Evolutionary conservation across 2,329 filamentous ascomycete species (phyloP), one percentile per base, ranked within the genome.

Genomic region (Penicillium sp.): DNA sequence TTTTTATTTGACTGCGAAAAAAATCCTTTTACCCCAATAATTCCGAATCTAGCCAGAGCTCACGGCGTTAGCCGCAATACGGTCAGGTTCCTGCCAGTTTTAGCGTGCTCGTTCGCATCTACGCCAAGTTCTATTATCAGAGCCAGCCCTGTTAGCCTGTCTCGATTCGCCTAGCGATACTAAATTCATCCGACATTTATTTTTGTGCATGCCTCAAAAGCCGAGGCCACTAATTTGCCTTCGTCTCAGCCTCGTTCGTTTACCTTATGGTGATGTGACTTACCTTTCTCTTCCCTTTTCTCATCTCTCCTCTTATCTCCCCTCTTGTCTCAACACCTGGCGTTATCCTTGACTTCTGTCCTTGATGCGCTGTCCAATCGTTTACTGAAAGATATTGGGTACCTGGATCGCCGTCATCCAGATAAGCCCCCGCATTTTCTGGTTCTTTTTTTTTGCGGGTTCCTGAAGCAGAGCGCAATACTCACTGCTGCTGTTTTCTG

Each of bases 341-440:
- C 18, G 45, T 41, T 51, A 16, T 33, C 28, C 36, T 38, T n/a
- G 8, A 33, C 41, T 34, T 33, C 36, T 43, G 33, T 54, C 44
- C 26, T 41, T 15, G 49, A 44, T 47, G 47, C 47, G 53, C 44
- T 33, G 42, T 50, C 43, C 53, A 42, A 39, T 56, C 53, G 50
- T 56, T 56, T 53, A 41, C 47, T 42, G 24, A 50, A 52, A 44
- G 21, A 51, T 23, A 31, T 54, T 47, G 39, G 39, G 28, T 41
- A 15, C 44, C 21, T 46, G 43, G 29, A 51, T 42, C 21, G 24
- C 13, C 12, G 29, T 9, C 5, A 42, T 42, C 28, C 21, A 36
- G 36, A 45, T 29, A 15, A 21, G 33, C 7, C 39, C 42, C 21
- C 31, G 21, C 28, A 13, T 42, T 42, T 21, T 21, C 18, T 21